Percentiles rank a stretch among this genome's conserved stretches.
Conservation (phyloP, 1,284 basidiomycete genomes). For the Coniferiporia weirii region DNA sequence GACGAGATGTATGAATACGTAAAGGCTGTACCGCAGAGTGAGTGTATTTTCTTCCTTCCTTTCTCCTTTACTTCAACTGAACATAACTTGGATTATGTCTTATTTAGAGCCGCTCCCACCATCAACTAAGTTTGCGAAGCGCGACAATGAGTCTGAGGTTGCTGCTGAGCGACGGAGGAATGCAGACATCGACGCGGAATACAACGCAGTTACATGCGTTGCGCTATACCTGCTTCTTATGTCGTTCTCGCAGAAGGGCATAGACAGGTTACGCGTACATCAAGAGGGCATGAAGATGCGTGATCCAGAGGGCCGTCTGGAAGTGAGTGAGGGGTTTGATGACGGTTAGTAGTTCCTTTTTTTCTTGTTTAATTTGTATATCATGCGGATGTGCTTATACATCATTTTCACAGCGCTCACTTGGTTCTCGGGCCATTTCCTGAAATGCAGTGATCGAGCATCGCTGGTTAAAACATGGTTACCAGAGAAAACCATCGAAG, state of each 20-base stretch:
- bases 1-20: constrained; percentile 87
- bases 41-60: constrained; percentile 27
- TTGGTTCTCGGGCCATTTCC: constrained; percentile 76
- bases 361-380: constrained; percentile 4
- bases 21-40: constrained; percentile 72
- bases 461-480: constrained; percentile 78
- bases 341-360: constrained; percentile 46
- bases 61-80: no score
- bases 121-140: constrained; percentile 61
- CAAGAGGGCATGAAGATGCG: constrained; percentile 74
- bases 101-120: constrained; percentile 65
- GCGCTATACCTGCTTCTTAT: constrained; percentile 92
- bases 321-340: constrained; percentile 71
- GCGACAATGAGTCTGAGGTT: constrained; percentile 68
- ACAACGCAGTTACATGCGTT: constrained; percentile 78
- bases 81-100: background rate
- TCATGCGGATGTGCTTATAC: constrained; percentile 11
- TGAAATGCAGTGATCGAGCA: constrained; percentile 72
- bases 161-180: constrained; percentile 59
- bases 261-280: constrained; percentile 66
- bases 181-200: constrained; percentile 68
- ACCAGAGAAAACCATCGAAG: constrained; percentile 64
- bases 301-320: constrained; percentile 65
- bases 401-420: constrained; percentile 44
- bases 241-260: constrained; percentile 89